Percentiles rank a stretch among this genome's conserved stretches.
phyloP scores from a whole-genome alignment of 176 grass and related monocot species.

The Eremochloa ophiuroides region DNA sequence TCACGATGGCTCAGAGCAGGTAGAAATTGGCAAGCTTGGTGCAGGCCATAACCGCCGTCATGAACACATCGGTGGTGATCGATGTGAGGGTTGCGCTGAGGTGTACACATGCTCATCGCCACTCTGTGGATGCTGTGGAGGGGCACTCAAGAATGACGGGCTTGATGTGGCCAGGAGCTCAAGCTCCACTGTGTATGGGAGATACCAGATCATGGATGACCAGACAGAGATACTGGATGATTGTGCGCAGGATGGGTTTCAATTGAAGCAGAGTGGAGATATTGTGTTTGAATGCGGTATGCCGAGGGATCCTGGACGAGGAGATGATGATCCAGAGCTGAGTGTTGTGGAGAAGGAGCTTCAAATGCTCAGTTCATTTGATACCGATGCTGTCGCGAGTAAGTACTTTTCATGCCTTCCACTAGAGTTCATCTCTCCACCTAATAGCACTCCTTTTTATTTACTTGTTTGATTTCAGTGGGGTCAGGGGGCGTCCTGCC shows the following conservation, averaged over 20 bases:
- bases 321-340: slow-evolving; percentile 29
- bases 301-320: slow-evolving; percentile 1
- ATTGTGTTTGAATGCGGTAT: slow-evolving; percentile 37
- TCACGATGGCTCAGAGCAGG: slow-evolving; percentile 13
- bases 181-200: slow-evolving; percentile 64
- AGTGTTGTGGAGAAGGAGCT: slow-evolving; percentile 57
- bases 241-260: slow-evolving; percentile 38
- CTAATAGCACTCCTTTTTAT: not conserved
- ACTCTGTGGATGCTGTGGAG: slow-evolving; percentile 67
- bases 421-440: not conserved
- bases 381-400: slow-evolving; percentile 22
- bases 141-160: slow-evolving; percentile 32
- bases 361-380: slow-evolving; percentile 53
- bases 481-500: not conserved
- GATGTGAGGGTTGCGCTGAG: slow-evolving; percentile 51
- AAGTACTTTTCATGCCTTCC: slow-evolving; percentile 16
- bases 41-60: slow-evolving; percentile 21
- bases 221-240: slow-evolving; percentile 84
- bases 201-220: slow-evolving; percentile 92
- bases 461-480: not conserved
- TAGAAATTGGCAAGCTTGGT: slow-evolving; percentile 20
- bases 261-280: slow-evolving; percentile 36
- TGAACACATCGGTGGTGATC: slow-evolving; percentile 22
- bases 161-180: slow-evolving; percentile 26
- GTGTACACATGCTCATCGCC: slow-evolving; percentile 70